Evolutionary conservation across 345 rosid species (phyloP), one percentile per base, ranked within the genome.

Genomic region (Euphorbia tirucalli): DNA sequence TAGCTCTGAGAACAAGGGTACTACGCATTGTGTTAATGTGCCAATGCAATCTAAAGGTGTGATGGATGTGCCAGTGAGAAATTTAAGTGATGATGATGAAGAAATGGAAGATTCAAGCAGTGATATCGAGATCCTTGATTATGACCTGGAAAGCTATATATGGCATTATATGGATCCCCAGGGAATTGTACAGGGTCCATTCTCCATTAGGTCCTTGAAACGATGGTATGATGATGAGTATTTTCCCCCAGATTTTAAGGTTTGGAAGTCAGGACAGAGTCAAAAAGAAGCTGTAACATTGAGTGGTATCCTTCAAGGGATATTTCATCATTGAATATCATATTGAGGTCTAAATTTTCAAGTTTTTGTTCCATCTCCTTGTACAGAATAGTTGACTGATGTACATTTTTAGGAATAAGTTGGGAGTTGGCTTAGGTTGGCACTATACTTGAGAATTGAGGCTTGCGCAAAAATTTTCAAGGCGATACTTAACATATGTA

Each of bases 81-180:
- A 71, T 11, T 30, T 70, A 65, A 58, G 69, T 9, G 69, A 50
- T 37, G 75, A n/a, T n/a, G n/a, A 85, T 37, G 90, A 80, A 68
- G 89, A 80, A 70, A 71, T 73, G 0, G 74, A 71, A 24, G 80
- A 77, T 66, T 79, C 75, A 11, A 60, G 25, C 30, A 68, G 37
- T 43, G 76, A 65, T 43, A 21, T 50, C 4, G 44, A 73, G 75
- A 72, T 1, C 64, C 27, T 14, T 11, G 73, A 68, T 46, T 39
- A 39, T 22, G 78, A 70, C 30, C 70, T 66, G 6, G 78, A 58
- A 69, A 74, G 80, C 66, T 16, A 35, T 44, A 75, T 80, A 27
- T 93, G 98, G 96, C 66, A 77, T 74, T 93, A 91, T 73, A 21
- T 44, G 65, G 96, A 93, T 79, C 98, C 96, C 15, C 82, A 67